Evolutionary conservation across 148 eudicot species (phyloP), one percentile per base, ranked within the genome.

Genomic region (Bassia scoparia): DNA sequence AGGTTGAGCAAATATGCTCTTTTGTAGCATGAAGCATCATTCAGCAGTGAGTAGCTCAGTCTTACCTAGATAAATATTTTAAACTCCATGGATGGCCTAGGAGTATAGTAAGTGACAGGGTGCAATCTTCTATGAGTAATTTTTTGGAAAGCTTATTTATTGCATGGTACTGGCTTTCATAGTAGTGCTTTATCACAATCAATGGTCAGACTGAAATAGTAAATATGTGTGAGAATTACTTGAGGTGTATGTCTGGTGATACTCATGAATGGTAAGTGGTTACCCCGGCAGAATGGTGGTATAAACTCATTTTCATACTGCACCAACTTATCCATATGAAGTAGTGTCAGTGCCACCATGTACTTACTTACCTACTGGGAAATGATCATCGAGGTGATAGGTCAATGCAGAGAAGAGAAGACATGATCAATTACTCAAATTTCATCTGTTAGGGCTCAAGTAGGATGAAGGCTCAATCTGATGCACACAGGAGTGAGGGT

Each of bases 401-500:
- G 16, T 7, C 17, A 4, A 21, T 71, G 27, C 0, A 41, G 16
- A 24, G 27, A 17, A 58, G 65, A 27, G 74, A 71, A 26, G 35
- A 0, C 1, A 41, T 59, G 41, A 38, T 1, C 21, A 71, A 20
- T 5, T 24, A 24, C 30, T 71, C 1, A 71, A 58, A 17, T 41
- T 56, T 24, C 53, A 71, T 58, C 20, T 71, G 1, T 17, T 0
- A 62, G 53, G 37, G 71, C 71, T 21, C 61, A 71, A 24, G 24
- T 34, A 53, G n/a, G n/a, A n/a, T n/a, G n/a, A n/a, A n/a, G n/a
- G n/a, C n/a, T n/a, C n/a, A n/a, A n/a, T n/a, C n/a, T n/a, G n/a
- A n/a, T n/a, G n/a, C n/a, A n/a, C n/a, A 9, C 4, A 48, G 55
- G 3, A 67, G 71, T 63, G 63, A 53, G 70, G 66, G 52, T n/a